phyloP scores from a whole-genome alignment of 2,329 filamentous ascomycete genomes.

The Xylaria sp. region DNA sequence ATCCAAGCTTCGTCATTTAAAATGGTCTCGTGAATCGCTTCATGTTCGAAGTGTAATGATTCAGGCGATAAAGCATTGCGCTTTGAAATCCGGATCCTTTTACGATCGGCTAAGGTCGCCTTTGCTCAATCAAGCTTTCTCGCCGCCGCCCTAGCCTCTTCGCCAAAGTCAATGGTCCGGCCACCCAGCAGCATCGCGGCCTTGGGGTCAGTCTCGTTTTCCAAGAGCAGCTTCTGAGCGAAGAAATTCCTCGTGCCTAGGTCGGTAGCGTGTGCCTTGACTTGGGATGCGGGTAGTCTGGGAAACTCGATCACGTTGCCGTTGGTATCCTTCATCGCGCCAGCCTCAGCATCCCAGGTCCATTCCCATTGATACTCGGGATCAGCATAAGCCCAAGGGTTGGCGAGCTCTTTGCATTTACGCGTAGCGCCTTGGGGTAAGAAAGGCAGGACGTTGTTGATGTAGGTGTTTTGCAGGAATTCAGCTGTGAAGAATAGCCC shows the following conservation, averaged over 20 bases:
- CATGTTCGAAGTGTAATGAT: not conserved
- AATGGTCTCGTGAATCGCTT: not conserved
- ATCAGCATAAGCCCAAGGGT: slow-evolving; percentile 49
- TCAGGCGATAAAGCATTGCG: not conserved
- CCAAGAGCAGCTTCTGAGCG: slow-evolving; percentile 45
- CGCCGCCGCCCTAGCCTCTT: slow-evolving; percentile 37
- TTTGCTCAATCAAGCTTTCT: slow-evolving; percentile 24
- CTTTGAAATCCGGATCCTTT: not conserved
- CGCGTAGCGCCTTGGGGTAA: slow-evolving; percentile 47
- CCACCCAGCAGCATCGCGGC: slow-evolving; percentile 44
- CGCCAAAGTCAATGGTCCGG: slow-evolving; percentile 45
- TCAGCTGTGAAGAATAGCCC: slow-evolving; percentile 46
- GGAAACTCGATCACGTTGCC: slow-evolving; percentile 44
- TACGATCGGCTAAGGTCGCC: not conserved
- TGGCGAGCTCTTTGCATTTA: slow-evolving; percentile 47
- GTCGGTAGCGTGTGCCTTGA: slow-evolving; percentile 37
- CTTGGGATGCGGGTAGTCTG: slow-evolving; percentile 27
- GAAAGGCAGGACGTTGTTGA: slow-evolving; percentile 46
- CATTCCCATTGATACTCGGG: slow-evolving; percentile 46
- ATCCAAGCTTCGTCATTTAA: too few relatives aligned
- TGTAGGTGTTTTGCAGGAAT: slow-evolving; percentile 49
- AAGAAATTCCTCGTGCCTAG: slow-evolving; percentile 41
- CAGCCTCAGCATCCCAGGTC: slow-evolving; percentile 45
- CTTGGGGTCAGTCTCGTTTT: slow-evolving; percentile 46
- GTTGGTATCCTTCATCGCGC: slow-evolving; percentile 36